phyloP scores from a whole-genome alignment of 257 asterid species.

The Apocynum venetum region DNA sequence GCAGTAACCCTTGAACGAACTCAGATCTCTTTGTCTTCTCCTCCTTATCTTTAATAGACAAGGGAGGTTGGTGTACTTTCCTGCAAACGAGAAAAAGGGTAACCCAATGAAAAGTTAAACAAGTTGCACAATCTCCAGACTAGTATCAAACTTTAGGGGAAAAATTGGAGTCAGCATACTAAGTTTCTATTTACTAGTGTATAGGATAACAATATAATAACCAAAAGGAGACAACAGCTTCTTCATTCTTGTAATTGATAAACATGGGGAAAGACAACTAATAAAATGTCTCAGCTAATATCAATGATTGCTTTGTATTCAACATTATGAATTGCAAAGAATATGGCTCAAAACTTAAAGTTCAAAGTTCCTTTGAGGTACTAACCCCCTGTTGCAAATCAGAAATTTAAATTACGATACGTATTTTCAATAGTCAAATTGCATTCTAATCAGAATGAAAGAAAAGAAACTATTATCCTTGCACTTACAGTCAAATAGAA shows the following conservation, averaged over 20 bases:
- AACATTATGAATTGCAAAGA: not conserved
- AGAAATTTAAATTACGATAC: not conserved
- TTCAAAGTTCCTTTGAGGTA: too few species aligned
- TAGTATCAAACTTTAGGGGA: too few species aligned
- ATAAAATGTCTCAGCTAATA: not conserved
- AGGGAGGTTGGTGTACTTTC: constrained; percentile 55
- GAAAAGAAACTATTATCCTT: not conserved
- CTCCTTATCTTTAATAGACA: constrained; percentile 81
- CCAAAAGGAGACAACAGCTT: not conserved
- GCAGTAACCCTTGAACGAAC: constrained; percentile 69
- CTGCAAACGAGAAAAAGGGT: constrained; percentile 33
- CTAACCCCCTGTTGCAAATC: too few species aligned
- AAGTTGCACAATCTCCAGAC: not conserved
- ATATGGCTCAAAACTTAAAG: too few species aligned
- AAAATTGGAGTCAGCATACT: not conserved
- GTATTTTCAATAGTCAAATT: not conserved
- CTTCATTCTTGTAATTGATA: not conserved
- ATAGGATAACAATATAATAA: not conserved
- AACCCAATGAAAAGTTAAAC: constrained; percentile 5
- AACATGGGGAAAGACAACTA: not conserved
- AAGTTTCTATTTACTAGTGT: not conserved
- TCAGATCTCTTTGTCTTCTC: constrained; percentile 74
- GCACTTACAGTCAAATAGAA: too few species aligned
- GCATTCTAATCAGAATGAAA: not conserved
- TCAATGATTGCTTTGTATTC: not conserved